Evolutionary conservation across 2,329 filamentous ascomycete genomes (phyloP).

Genomic region (Pestalotiopsis sp.): DNA sequence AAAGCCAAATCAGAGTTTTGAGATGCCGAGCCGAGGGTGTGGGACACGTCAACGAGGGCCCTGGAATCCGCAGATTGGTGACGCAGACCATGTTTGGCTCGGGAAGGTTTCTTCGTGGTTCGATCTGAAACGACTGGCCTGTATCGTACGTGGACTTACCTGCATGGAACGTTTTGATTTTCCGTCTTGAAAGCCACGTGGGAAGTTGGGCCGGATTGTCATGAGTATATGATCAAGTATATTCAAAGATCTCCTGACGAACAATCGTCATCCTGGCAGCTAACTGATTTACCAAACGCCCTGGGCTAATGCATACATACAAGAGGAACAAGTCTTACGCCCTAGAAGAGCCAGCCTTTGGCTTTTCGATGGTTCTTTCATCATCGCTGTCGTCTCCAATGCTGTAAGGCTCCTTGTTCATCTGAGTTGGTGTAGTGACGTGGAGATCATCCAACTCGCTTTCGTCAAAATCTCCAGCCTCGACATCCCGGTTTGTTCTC

Average conservation of each 20-base stretch:
- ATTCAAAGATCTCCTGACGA: not conserved
- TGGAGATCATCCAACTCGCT: slow-evolving; percentile 66
- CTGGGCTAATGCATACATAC: not conserved
- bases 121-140: not conserved
- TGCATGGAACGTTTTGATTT: not conserved
- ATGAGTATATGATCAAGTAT: not conserved
- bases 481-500: slow-evolving; percentile 53
- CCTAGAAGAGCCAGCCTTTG: slow-evolving; percentile 13
- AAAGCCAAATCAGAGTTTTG: not conserved
- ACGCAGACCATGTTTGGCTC: not conserved
- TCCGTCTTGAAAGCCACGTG: not conserved
- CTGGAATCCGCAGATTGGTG: not conserved
- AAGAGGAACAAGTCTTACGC: not conserved
- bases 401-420: slow-evolving; percentile 52
- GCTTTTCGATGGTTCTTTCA: slow-evolving; percentile 37
- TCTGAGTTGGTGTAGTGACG: slow-evolving; percentile 47
- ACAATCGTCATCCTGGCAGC: not conserved
- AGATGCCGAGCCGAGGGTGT: not conserved
- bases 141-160: not conserved
- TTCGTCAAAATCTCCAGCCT: slow-evolving; percentile 69
- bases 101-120: not conserved
- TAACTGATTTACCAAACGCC: not conserved
- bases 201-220: not conserved
- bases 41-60: not conserved
- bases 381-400: slow-evolving; percentile 62